A percentile compares a stretch with the other conserved stretches of the same genome.
These are phyloP conservation scores for Populus nigra DNA, from an alignment of 345 rosid species.

Conservation along the genomic window DNA sequence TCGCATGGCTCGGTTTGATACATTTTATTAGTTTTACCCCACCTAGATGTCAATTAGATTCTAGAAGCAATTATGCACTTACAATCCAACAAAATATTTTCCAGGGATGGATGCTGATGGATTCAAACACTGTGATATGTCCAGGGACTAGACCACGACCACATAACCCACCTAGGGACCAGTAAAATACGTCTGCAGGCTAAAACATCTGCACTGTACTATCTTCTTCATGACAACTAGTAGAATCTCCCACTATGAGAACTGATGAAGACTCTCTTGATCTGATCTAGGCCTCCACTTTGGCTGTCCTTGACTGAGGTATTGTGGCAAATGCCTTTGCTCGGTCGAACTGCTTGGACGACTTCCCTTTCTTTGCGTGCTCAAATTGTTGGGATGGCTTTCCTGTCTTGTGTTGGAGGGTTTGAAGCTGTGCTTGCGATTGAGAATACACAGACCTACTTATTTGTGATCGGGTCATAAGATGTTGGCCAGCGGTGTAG, in stretches of 20 bases:
- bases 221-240: not conserved
- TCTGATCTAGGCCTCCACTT: slow-evolving; percentile 53
- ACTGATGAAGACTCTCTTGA: slow-evolving; percentile 4
- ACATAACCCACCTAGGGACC: not conserved
- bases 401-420: slow-evolving; percentile 11
- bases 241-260: not conserved
- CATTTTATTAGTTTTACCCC: too few relatives aligned
- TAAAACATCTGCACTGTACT: not conserved
- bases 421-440: slow-evolving; percentile 28
- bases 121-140: not conserved
- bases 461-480: slow-evolving; percentile 13
- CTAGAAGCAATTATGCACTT: not conserved
- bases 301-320: slow-evolving; percentile 25
- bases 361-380: not conserved
- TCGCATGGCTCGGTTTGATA: too few relatives aligned
- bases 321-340: slow-evolving; percentile 19
- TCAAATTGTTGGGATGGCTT: not conserved
- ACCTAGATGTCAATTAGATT: not conserved
- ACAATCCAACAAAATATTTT: not conserved
- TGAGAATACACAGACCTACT: slow-evolving; percentile 17
- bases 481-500: slow-evolving; percentile 4
- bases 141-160: not conserved
- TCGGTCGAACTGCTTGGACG: not conserved
- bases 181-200: not conserved
- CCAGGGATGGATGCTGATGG: not conserved